Base-by-base conservation (phyloP, 306 rosid species). In the Cicer bijugum region DNA sequence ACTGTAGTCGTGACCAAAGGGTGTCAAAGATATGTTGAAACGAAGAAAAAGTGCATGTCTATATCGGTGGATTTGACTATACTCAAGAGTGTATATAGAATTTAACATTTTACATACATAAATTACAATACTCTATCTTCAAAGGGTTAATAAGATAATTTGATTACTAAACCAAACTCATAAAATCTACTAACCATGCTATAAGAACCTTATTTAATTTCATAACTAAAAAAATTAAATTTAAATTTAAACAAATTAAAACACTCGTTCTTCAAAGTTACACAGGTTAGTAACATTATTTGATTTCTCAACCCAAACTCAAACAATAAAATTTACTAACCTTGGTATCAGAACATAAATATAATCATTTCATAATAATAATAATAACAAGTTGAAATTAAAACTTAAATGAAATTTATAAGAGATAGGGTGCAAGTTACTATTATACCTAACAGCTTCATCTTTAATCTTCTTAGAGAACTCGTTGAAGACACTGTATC, bases 401-500 rank as follows among this genome's bases (percentile, higher is more conserved):
- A 15, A 15, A 52, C 4, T 35, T 0, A 35, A 42, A 58, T 23
- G 17, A 76, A 55, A 14, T n/a, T 35, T 9, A 46, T 6, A 43
- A 45, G 33, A 42, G 55, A 15, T 35, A 9, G 45, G 7, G 43
- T n/a, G 16, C 44, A 9, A 72, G 47, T 15, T 23, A 6, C 61
- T 28, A 4, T 28, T 28, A 55, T 86, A 95, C 99, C 85, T 87
- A 39, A 78, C 79, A 19, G 87, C 90, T 88, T 95, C 96, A 68
- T 89, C 97, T 85, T 86, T 88, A 63, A 94, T 47, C 76, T 90
- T 76, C 84, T 85, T 79, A 4, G 99, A 91, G 71, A 91, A 91
- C 47, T 90, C 96, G 62, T 90, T 88, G 86, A 95, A 91, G 42
- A 86, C 92, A 47, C 90, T 87, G 73, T 83, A 90, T 15, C 77